These are phyloP conservation scores for Cyclotella atomus DNA, from an alignment of 108 stramenopile genomes.

Conservation along the genomic window DNA sequence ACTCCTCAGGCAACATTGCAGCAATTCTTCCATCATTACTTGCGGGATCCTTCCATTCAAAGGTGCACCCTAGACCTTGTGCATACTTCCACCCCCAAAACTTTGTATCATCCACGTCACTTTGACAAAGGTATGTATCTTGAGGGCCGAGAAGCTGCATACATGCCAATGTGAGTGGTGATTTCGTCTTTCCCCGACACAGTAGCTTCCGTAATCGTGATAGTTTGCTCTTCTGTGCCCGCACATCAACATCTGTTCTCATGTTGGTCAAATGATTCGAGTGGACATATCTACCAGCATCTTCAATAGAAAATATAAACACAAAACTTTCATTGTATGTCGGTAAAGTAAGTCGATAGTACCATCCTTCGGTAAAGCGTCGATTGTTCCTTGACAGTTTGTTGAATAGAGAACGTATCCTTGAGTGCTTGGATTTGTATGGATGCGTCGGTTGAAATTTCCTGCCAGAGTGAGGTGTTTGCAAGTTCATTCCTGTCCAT, in stretches of 20 bases:
- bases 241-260: too few relatives aligned
- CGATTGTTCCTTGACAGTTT: constrained; percentile 35
- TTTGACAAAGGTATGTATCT: constrained; percentile 83
- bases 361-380: constrained; percentile 91
- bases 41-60: constrained; percentile 70
- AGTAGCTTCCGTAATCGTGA: not conserved
- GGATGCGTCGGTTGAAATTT: constrained; percentile 85
- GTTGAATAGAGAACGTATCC: not conserved
- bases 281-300: constrained; percentile 61
- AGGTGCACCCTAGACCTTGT: constrained; percentile 80
- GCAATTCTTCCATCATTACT: constrained; percentile 16
- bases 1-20: constrained; percentile 58
- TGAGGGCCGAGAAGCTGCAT: constrained; percentile 82
- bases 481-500: constrained; percentile 11
- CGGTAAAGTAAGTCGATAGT: constrained; percentile 83
- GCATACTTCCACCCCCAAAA: constrained; percentile 76
- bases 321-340: constrained; percentile 72
- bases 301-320: constrained; percentile 85
- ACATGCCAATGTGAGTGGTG: constrained; percentile 64
- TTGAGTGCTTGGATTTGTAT: constrained; percentile 11
- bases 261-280: too few relatives aligned
- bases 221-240: not conserved
- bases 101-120: constrained; percentile 70
- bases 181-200: constrained; percentile 23
- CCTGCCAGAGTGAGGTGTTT: constrained; percentile 83